These are phyloP conservation scores for Aspergillus avenaceus DNA, from an alignment of 495 filamentous ascomycete species.

Conservation along the genomic window DNA sequence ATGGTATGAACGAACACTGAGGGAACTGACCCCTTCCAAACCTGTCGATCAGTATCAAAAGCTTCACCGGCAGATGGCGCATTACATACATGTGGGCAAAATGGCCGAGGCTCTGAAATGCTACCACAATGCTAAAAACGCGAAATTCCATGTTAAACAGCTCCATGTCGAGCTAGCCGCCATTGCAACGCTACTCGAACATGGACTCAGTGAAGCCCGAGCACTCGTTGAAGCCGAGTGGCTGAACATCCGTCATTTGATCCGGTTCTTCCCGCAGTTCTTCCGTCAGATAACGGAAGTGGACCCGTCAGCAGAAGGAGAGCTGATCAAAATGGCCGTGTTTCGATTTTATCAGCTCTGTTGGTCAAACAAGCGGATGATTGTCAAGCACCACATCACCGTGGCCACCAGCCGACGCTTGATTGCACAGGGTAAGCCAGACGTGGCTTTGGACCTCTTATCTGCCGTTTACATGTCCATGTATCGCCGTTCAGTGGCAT, in stretches of 20 bases:
- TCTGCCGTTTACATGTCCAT: constrained; percentile 36
- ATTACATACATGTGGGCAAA: constrained; percentile 35
- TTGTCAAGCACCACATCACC: constrained; percentile 35
- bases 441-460: constrained; percentile 31
- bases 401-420: constrained; percentile 24
- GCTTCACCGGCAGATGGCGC: constrained; percentile 33
- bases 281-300: constrained; percentile 35
- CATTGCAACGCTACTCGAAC: constrained; percentile 32
- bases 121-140: constrained; percentile 24
- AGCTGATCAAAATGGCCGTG: constrained; percentile 33
- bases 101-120: constrained; percentile 23
- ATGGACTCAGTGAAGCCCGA: constrained; percentile 28
- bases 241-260: constrained; percentile 16
- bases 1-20: constrained; percentile 27
- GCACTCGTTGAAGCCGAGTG: constrained; percentile 30
- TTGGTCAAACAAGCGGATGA: constrained; percentile 21
- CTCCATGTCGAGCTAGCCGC: constrained; percentile 35
- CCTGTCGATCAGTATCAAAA: constrained; percentile 30
- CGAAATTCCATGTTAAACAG: constrained; percentile 24
- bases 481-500: constrained; percentile 26
- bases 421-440: constrained; percentile 19
- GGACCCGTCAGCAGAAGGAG: constrained; percentile 14
- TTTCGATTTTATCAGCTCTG: constrained; percentile 41
- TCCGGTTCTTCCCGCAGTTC: constrained; percentile 30
- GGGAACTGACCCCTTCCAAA: constrained; percentile 21